phyloP scores from a whole-genome alignment of 1,139 yeast genomes.

The Suhomyces wounanorum region DNA sequence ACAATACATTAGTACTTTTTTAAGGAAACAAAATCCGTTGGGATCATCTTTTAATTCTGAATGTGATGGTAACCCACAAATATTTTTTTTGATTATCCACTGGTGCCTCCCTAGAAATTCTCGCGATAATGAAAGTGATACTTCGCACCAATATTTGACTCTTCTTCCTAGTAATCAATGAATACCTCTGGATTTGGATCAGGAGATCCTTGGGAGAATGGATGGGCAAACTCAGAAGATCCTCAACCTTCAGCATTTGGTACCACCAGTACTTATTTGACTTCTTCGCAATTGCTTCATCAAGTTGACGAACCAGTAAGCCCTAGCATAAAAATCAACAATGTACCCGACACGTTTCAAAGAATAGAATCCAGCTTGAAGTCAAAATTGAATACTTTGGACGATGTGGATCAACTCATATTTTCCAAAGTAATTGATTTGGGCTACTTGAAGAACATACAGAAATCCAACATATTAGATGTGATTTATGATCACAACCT shows the following conservation, averaged over 20 bases:
- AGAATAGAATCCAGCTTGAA: conserved; percentile 23
- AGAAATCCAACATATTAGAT: conserved; percentile 37
- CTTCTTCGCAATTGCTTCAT: conserved; percentile 30
- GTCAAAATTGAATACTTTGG: conserved; percentile 25
- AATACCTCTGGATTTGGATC: conserved; percentile 27
- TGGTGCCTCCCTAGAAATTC: background rate
- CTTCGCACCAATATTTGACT: background rate
- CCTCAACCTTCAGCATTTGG: conserved; percentile 7
- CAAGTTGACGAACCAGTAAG: conserved; percentile 9
- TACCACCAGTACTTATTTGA: conserved; percentile 20
- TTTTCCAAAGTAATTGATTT: conserved; percentile 31
- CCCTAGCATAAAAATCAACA: conserved; percentile 9
- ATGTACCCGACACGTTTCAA: conserved; percentile 30
- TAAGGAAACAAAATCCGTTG: no score
- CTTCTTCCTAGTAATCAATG: conserved; percentile 9
- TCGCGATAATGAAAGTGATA: background rate
- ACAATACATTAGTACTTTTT: no score
- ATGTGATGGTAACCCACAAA: background rate
- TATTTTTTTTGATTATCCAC: background rate
- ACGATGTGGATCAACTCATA: conserved; percentile 34
- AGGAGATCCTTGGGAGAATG: conserved; percentile 48
- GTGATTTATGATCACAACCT: conserved; percentile 41
- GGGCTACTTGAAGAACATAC: conserved; percentile 34
- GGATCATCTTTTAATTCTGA: background rate
- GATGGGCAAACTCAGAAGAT: conserved; percentile 33